These are phyloP conservation scores for Picochlorum sp. DNA, from an alignment of 139 green algal species.

Conservation along the genomic window DNA sequence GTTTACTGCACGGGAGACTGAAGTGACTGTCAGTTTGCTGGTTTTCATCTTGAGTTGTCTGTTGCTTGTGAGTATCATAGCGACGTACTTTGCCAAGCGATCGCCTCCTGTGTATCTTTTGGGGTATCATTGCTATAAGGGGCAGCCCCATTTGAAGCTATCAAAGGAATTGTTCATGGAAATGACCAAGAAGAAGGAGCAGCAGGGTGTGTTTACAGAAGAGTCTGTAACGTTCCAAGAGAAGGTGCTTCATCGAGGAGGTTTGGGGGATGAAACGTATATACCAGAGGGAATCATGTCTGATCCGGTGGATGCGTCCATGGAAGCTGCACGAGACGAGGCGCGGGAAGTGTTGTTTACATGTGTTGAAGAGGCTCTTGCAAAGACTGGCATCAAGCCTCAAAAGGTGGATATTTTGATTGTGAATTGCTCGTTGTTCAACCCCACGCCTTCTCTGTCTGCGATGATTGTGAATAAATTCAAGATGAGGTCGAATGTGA, in stretches of 20 bases:
- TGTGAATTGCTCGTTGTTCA: constrained; percentile 96
- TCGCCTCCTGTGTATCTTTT: constrained; percentile 86
- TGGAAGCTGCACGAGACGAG: constrained; percentile 75
- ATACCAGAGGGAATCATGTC: constrained; percentile 48
- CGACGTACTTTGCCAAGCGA: constrained; percentile 63
- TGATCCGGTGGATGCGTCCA: constrained; percentile 44
- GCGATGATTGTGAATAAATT: constrained; percentile 96
- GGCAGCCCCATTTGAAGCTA: constrained; percentile 42
- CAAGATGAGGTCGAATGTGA: constrained; percentile 83
- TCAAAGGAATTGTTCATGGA: constrained; percentile 27
- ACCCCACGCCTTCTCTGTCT: constrained; percentile 85
- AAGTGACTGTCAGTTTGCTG: constrained; percentile 86
- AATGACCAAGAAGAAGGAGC: constrained; percentile 9
- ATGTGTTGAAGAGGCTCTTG: constrained; percentile 58
- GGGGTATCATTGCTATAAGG: constrained; percentile 72
- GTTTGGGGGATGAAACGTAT: constrained; percentile 87
- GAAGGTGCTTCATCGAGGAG: constrained; percentile 76
- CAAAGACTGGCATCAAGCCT: constrained; percentile 31
- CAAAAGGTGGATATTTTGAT: constrained; percentile 80
- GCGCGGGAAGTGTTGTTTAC: constrained; percentile 71
- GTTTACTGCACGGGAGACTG: constrained; percentile 54
- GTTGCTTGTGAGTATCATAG: constrained; percentile 47
- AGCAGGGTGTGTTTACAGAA: constrained; percentile 49
- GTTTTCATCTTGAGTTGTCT: constrained; percentile 52
- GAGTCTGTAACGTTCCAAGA: constrained; percentile 82